phyloP scores from a whole-genome alignment of 2,329 filamentous ascomycete species.

The Sarocladium oryzae region DNA sequence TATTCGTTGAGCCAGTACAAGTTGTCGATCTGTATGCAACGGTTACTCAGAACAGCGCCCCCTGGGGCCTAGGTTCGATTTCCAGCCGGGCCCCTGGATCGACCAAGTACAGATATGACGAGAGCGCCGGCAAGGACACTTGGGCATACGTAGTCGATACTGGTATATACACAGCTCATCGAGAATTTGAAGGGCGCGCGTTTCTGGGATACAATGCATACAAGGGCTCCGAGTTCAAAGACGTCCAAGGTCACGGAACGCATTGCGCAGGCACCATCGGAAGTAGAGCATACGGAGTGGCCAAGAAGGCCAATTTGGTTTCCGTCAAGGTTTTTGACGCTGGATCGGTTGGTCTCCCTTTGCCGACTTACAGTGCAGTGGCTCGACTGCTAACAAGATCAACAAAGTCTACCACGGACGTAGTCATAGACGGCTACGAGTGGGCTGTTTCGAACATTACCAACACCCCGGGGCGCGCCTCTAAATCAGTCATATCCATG shows the following conservation, averaged over 20 bases:
- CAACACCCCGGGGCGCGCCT: slow-evolving; percentile 31
- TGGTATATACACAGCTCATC: slow-evolving; percentile 41
- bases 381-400: not conserved
- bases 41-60: slow-evolving; percentile 16
- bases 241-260: slow-evolving; percentile 39
- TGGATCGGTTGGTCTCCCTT: not conserved
- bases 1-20: slow-evolving; percentile 26
- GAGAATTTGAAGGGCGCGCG: slow-evolving; percentile 37
- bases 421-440: slow-evolving; percentile 28
- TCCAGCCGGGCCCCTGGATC: slow-evolving; percentile 31
- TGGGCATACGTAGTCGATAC: slow-evolving; percentile 51
- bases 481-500: slow-evolving; percentile 47
- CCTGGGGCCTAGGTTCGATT: slow-evolving; percentile 40
- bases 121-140: slow-evolving; percentile 30
- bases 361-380: not conserved
- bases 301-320: slow-evolving; percentile 35
- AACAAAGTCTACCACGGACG: slow-evolving; percentile 20
- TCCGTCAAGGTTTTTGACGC: slow-evolving; percentile 39
- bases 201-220: slow-evolving; percentile 29
- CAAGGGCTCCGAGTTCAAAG: slow-evolving; percentile 22
- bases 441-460: slow-evolving; percentile 39
- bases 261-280: slow-evolving; percentile 40
- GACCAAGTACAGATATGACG: slow-evolving; percentile 34
- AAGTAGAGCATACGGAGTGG: slow-evolving; percentile 37
- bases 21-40: slow-evolving; percentile 21